phyloP scores from a whole-genome alignment of 75 land plant species.

The Larix kaempferi region DNA sequence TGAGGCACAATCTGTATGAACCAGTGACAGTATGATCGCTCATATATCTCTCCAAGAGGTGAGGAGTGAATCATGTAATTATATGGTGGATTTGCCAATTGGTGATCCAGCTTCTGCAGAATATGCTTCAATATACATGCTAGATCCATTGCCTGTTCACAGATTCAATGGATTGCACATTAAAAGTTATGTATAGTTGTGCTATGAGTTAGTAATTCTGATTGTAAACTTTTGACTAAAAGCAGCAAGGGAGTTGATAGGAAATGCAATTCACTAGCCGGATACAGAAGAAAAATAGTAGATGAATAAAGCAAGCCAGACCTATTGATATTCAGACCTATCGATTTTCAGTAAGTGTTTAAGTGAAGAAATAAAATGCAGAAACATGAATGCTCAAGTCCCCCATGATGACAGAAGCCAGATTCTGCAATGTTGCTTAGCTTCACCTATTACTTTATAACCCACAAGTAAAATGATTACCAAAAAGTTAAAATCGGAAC shows the following conservation, averaged over 20 bases:
- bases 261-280: background rate
- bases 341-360: background rate
- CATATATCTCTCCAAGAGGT: constrained; percentile 34
- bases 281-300: background rate
- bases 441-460: background rate
- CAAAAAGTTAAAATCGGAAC: background rate
- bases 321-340: background rate
- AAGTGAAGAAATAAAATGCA: background rate
- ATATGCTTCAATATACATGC: constrained; percentile 62
- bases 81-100: constrained; percentile 70
- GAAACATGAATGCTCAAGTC: background rate
- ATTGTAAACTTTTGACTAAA: background rate
- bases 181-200: background rate
- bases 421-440: background rate
- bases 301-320: background rate
- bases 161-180: background rate
- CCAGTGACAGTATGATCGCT: constrained; percentile 60
- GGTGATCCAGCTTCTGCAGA: constrained; percentile 55
- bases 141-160: constrained; percentile 55
- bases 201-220: background rate
- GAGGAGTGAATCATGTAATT: constrained; percentile 83
- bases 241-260: background rate
- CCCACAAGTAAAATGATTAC: background rate
- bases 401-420: background rate
- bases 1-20: constrained; percentile 82